Evolutionary conservation across 495 filamentous ascomycete species (phyloP).

Genomic region (Darksidea phi): DNA sequence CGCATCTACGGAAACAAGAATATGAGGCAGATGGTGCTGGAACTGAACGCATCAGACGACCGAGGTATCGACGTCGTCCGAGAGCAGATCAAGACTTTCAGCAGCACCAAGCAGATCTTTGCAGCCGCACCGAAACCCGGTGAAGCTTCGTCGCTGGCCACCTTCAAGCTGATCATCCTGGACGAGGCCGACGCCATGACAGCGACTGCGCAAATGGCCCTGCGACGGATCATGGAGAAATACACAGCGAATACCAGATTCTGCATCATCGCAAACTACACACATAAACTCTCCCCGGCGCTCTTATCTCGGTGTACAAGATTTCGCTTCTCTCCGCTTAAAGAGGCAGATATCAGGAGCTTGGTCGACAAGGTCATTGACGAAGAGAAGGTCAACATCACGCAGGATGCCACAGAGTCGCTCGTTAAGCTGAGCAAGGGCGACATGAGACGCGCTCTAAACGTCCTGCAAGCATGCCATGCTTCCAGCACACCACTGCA

Average conservation of each 20-base stretch:
- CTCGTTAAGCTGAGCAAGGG: constrained; percentile 87
- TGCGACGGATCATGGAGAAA: constrained; percentile 97
- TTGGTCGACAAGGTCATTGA: constrained; percentile 88
- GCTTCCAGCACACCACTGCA: constrained; percentile 69
- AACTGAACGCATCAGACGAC: constrained; percentile 95
- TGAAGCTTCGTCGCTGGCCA: constrained; percentile 57
- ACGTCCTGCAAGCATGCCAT: constrained; percentile 95
- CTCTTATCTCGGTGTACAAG: constrained; percentile 90
- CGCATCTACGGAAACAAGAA: constrained; percentile 90
- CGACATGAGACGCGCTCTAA: constrained; percentile 92
- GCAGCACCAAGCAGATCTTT: constrained; percentile 74
- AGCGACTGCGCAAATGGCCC: constrained; percentile 90
- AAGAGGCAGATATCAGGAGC: constrained; percentile 75
- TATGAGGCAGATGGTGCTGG: constrained; percentile 96
- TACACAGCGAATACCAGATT: constrained; percentile 98
- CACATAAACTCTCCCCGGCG: constrained; percentile 95
- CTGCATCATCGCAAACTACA: constrained; percentile 99
- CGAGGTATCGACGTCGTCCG: constrained; percentile 95
- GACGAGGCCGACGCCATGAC: constrained; percentile 99
- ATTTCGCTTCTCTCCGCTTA: constrained; percentile 92
- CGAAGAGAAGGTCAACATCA: constrained; percentile 82
- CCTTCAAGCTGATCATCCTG: constrained; percentile 93
- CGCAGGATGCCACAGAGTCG: constrained; percentile 70
- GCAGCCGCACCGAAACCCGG: constrained; percentile 53
- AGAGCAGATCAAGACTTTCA: constrained; percentile 99